Evolutionary conservation across 225 moss, liverwort and hornwort genomes (phyloP).

Genomic region (Marchantia polymorpha): DNA sequence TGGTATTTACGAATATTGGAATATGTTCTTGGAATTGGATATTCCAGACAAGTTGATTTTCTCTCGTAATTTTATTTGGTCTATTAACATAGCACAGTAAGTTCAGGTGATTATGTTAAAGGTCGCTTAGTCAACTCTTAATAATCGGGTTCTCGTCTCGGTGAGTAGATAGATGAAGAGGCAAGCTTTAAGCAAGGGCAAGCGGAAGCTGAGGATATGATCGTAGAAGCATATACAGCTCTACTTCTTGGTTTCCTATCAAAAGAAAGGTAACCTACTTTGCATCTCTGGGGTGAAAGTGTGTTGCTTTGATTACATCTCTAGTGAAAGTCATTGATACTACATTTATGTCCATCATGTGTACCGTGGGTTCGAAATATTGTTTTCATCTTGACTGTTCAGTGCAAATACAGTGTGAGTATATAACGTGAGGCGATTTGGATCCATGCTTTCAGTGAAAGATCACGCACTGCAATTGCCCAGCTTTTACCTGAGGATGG

Average conservation of each 20-base stretch:
- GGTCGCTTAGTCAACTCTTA: too few species aligned
- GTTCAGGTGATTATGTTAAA: too few species aligned
- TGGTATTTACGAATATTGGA: too few species aligned
- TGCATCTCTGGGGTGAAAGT: neutral
- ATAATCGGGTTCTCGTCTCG: too few species aligned
- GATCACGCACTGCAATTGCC: constrained; percentile 74
- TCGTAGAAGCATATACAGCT: constrained; percentile 96
- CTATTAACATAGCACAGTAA: too few species aligned
- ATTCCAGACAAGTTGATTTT: too few species aligned
- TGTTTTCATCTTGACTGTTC: neutral
- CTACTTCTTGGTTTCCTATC: constrained; percentile 87
- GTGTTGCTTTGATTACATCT: neutral
- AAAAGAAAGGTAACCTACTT: constrained; percentile 66
- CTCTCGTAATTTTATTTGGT: too few species aligned
- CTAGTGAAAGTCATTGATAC: neutral
- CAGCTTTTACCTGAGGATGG: constrained; percentile 80
- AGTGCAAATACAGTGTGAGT: neutral
- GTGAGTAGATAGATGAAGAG: constrained; percentile 74
- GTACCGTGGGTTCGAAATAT: neutral
- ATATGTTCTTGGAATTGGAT: too few species aligned
- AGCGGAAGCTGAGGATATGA: constrained; percentile 98
- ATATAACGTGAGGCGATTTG: neutral
- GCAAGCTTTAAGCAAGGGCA: constrained; percentile 85
- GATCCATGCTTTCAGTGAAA: constrained; percentile 54
- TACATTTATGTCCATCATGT: neutral